phyloP scores from a whole-genome alignment of 1,284 basidiomycete genomes.

The Cerrena zonata region DNA sequence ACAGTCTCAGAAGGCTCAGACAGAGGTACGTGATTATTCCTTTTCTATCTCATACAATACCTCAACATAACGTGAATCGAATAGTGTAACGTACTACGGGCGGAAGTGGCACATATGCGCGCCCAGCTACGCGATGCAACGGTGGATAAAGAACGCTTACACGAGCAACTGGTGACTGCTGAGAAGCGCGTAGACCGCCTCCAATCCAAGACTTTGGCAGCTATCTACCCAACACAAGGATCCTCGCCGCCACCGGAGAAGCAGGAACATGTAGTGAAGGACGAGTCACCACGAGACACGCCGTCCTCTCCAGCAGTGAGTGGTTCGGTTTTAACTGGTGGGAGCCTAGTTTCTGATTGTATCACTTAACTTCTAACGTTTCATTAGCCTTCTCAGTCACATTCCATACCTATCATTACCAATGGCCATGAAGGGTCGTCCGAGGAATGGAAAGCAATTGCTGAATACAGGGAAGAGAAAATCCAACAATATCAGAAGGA shows the following conservation, averaged over 20 bases:
- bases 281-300: slow-evolving; percentile 30
- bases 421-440: slow-evolving; percentile 18
- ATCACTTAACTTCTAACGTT: slow-evolving; percentile 16
- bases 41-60: slow-evolving; percentile 3
- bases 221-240: slow-evolving; percentile 32
- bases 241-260: slow-evolving; percentile 32
- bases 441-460: slow-evolving; percentile 28
- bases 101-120: slow-evolving; percentile 57
- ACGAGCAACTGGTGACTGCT: slow-evolving; percentile 53
- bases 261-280: slow-evolving; percentile 41
- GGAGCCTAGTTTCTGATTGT: slow-evolving; percentile 44
- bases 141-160: slow-evolving; percentile 48
- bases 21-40: slow-evolving; percentile 44
- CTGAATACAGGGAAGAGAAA: slow-evolving; percentile 37
- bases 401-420: slow-evolving; percentile 27
- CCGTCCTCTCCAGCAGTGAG: slow-evolving; percentile 63
- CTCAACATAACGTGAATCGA: neutral
- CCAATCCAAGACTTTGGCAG: slow-evolving; percentile 55
- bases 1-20: slow-evolving; percentile 49
- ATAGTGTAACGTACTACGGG: slow-evolving; percentile 54
- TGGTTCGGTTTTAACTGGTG: slow-evolving; percentile 60
- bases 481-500: slow-evolving; percentile 44
- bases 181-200: slow-evolving; percentile 73
- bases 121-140: slow-evolving; percentile 52
- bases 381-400: slow-evolving; percentile 34